Evolutionary conservation across 2,329 filamentous ascomycete genomes (phyloP).

Genomic region (Amauroascus niger): DNA sequence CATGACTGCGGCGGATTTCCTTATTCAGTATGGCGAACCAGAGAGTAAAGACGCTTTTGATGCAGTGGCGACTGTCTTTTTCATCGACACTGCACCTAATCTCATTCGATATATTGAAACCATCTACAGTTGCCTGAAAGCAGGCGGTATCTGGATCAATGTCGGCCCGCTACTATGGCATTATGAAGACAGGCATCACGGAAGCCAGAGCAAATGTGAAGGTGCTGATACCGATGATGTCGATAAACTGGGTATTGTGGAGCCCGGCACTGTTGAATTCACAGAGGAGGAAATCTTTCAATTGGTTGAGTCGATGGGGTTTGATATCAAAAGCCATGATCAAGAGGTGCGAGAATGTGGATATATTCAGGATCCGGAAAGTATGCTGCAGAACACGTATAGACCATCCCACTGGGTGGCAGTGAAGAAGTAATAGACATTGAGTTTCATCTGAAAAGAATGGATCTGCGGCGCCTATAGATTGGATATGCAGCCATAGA

Average conservation of each 20-base stretch:
- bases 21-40: conserved; percentile 65
- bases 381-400: conserved; percentile 81
- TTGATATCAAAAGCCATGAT: conserved; percentile 57
- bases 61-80: conserved; percentile 83
- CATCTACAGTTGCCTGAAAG: conserved; percentile 64
- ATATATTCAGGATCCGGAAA: conserved; percentile 76
- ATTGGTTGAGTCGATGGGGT: conserved; percentile 65
- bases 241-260: conserved; percentile 58
- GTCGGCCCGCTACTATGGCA: conserved; percentile 91
- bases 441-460: background rate
- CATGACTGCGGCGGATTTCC: conserved; percentile 90
- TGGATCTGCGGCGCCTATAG: background rate
- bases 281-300: conserved; percentile 77
- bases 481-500: background rate
- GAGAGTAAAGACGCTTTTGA: conserved; percentile 58
- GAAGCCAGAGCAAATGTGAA: conserved; percentile 42
- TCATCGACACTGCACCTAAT: conserved; percentile 94
- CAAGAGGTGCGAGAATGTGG: conserved; percentile 47
- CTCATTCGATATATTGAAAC: conserved; percentile 81
- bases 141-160: conserved; percentile 77
- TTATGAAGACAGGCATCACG: conserved; percentile 64
- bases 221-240: conserved; percentile 37
- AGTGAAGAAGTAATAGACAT: conserved; percentile 45
- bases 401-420: conserved; percentile 76
- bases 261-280: conserved; percentile 83